phyloP scores from a whole-genome alignment of 345 rosid species.

The Euclidium syriacum region DNA sequence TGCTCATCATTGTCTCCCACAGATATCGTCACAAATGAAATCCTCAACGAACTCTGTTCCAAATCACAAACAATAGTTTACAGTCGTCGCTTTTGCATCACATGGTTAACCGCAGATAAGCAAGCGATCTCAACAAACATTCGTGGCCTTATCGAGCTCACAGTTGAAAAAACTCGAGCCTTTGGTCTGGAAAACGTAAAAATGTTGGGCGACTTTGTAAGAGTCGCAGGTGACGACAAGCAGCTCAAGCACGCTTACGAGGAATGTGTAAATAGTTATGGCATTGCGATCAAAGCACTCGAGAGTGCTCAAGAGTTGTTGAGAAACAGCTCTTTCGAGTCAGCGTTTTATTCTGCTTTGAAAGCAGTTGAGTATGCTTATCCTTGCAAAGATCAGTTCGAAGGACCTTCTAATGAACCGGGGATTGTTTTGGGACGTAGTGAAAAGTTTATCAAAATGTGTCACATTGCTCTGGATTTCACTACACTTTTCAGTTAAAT shows the following conservation, averaged over 20 bases:
- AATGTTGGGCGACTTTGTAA: neutral
- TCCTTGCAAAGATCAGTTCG: slow-evolving; percentile 11
- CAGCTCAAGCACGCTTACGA: slow-evolving; percentile 4
- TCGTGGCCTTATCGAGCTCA: neutral
- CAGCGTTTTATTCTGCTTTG: neutral
- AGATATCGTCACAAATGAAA: slow-evolving; percentile 16
- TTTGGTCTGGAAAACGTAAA: neutral
- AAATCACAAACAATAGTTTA: neutral
- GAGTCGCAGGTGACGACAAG: neutral
- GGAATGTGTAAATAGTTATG: neutral
- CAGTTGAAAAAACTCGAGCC: neutral
- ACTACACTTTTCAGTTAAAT: neutral
- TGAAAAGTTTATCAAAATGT: slow-evolving; percentile 1
- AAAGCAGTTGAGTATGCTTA: slow-evolving; percentile 8
- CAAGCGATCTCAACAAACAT: neutral
- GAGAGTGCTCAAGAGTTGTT: neutral
- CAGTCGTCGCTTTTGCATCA: neutral
- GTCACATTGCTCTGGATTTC: neutral
- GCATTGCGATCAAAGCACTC: slow-evolving; percentile 1
- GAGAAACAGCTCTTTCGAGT: neutral
- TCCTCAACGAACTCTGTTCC: slow-evolving; percentile 12
- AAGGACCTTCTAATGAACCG: slow-evolving; percentile 17
- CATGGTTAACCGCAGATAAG: neutral
- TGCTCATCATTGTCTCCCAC: slow-evolving; percentile 1
- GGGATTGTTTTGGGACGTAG: neutral